Conservation (phyloP, 1,284 basidiomycete species). For the Sutorius eximius region DNA sequence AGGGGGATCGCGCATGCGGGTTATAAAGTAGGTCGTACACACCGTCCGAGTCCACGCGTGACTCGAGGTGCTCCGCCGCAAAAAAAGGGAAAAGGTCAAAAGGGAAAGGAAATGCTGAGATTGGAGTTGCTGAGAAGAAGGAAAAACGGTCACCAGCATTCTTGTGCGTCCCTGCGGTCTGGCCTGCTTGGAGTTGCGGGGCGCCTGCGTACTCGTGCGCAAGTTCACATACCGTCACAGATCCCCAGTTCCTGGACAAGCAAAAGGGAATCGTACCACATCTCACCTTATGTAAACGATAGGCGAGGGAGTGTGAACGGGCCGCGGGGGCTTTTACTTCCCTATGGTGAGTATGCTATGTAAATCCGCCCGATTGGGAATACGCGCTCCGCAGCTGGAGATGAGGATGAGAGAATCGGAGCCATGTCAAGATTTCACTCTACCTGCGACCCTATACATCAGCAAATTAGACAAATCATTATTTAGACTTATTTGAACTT, state of each 20-base stretch:
- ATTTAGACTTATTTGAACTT: too few relatives aligned
- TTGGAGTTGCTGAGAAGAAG: background rate
- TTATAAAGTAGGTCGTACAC: slow-evolving; percentile 1
- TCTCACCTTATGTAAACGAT: background rate
- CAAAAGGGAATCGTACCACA: background rate
- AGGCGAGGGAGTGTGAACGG: slow-evolving; percentile 5
- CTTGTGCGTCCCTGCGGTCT: background rate
- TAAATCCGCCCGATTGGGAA: background rate
- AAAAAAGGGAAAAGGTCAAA: slow-evolving; percentile 4
- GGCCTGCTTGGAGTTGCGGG: too few relatives aligned
- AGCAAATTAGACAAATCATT: too few relatives aligned
- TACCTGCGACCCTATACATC: background rate
- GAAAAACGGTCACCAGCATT: background rate
- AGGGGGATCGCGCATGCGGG: background rate
- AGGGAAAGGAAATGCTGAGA: background rate
- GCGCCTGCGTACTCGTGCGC: background rate
- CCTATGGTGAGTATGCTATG: slow-evolving; percentile 1
- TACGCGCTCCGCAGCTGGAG: background rate
- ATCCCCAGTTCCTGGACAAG: background rate
- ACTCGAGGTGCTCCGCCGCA: background rate
- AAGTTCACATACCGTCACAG: background rate
- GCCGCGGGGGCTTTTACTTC: slow-evolving; percentile 13
- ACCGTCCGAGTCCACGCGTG: background rate
- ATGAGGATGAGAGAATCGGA: background rate
- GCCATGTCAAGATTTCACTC: background rate